Base-by-base conservation (phyloP, 73 alveolate genomes). In the Diophrys appendiculata region DNA sequence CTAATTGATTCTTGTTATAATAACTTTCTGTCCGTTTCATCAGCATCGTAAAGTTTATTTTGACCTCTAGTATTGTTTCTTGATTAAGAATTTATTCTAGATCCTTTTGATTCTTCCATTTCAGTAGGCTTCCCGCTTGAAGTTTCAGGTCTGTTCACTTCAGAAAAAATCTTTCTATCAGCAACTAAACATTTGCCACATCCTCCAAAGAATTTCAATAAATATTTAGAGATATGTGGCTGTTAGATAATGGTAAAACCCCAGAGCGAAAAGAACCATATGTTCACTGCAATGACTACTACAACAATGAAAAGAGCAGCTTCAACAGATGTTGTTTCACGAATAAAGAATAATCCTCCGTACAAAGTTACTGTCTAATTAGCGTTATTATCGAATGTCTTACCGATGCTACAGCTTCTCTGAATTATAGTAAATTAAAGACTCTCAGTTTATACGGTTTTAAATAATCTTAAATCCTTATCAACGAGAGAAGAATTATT, bases 191-290 rank as follows among this genome's bases (percentile, higher is more conserved):
- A n/a, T n/a, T n/a, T n/a, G n/a, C n/a, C n/a, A n/a, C n/a, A n/a
- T n/a, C n/a, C n/a, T n/a, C n/a, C n/a, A n/a, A n/a, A n/a, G n/a
- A n/a, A n/a, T n/a, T n/a, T n/a, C n/a, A n/a, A n/a, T n/a, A n/a
- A n/a, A n/a, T n/a, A n/a, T n/a, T n/a, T 43, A 11, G 60, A 43
- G 60, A 43, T 43, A 43, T 5, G 5, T 11, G 60, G 60, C 60
- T 43, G 18, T 18, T 43, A 43, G 18, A 43, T 43, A 5, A 43
- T 11, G 5, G 60, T 43, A 43, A 43, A 68, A 24, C 14, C 28
- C 76, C 76, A 68, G 3, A 68, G 54, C 2, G 56, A 26, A 68
- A 68, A 68, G 76, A 68, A 68, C 76, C 76, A 68, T 26, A 68
- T 14, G 25, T 68, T 68, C 23, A 68, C 54, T 5, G 11, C 25